Evolutionary conservation across 2,329 filamentous ascomycete species (phyloP).

Genomic region (Cladobotryum protrusum): DNA sequence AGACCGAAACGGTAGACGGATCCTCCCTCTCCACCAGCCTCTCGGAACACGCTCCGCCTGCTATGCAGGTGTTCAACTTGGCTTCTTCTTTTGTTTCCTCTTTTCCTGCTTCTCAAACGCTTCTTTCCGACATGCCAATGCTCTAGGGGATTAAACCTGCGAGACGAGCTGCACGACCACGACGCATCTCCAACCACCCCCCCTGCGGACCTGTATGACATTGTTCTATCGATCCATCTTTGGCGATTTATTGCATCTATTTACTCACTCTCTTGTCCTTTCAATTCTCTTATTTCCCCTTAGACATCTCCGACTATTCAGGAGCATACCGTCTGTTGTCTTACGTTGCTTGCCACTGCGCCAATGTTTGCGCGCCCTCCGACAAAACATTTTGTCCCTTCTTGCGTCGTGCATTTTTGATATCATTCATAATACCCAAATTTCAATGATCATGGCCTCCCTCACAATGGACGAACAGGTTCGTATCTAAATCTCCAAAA

Average conservation of each 20-base stretch:
- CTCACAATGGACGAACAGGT: conserved; percentile 13
- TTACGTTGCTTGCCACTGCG: neutral
- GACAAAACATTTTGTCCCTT: conserved; percentile 2
- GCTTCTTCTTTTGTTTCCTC: neutral
- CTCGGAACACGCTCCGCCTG: conserved; percentile 2
- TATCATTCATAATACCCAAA: neutral
- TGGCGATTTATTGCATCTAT: no score
- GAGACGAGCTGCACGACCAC: no score
- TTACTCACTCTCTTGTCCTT: neutral
- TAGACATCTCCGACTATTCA: no score
- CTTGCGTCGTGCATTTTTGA: conserved; percentile 3
- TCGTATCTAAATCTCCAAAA: neutral
- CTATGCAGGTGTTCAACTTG: neutral
- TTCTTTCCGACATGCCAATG: neutral
- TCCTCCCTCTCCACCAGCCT: conserved; percentile 3
- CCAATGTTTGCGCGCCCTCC: conserved; percentile 6
- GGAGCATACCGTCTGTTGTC: neutral
- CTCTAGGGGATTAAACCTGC: no score
- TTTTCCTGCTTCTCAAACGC: neutral
- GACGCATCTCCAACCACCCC: no score
- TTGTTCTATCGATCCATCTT: no score
- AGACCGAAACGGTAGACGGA: conserved; percentile 2
- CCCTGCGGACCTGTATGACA: no score
- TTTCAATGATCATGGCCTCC: conserved; percentile 5
- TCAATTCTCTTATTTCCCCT: neutral